A percentile compares a stretch with the other conserved stretches of the same genome.
phyloP scores from a whole-genome alignment of 179 eudicot species.

The Heliamphora ciliata region DNA sequence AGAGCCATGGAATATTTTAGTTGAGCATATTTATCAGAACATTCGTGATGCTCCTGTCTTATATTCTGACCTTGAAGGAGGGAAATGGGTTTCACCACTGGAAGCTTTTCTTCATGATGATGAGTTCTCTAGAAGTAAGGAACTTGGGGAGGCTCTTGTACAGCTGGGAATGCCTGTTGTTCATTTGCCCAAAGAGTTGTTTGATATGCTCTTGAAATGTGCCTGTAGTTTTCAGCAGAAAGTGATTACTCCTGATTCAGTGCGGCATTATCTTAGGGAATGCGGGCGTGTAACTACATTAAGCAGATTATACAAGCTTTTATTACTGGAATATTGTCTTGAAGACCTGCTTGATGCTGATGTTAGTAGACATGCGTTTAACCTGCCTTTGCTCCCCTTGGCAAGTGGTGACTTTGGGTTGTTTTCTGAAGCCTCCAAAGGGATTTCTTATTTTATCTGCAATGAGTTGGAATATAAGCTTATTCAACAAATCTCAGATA shows the following conservation, averaged over 20 bases:
- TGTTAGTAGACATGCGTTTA: slow-evolving; percentile 50
- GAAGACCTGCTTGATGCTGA: slow-evolving; percentile 86
- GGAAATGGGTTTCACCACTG: slow-evolving; percentile 77
- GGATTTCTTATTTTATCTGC: slow-evolving; percentile 62
- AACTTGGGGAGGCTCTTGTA: slow-evolving; percentile 68
- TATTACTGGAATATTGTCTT: slow-evolving; percentile 92
- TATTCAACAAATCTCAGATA: slow-evolving; percentile 61
- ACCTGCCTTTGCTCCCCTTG: slow-evolving; percentile 82
- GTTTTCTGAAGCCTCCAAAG: slow-evolving; percentile 52
- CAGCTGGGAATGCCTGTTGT: slow-evolving; percentile 81
- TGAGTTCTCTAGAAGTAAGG: slow-evolving; percentile 50
- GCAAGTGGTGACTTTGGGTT: slow-evolving; percentile 81
- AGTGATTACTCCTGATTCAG: slow-evolving; percentile 85
- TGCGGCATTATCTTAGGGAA: slow-evolving; percentile 60
- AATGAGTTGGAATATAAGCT: slow-evolving; percentile 69
- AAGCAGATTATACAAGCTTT: slow-evolving; percentile 50
- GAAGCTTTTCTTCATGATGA: slow-evolving; percentile 87
- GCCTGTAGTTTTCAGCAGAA: slow-evolving; percentile 41
- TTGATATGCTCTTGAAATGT: slow-evolving; percentile 63
- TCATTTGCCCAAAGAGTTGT: slow-evolving; percentile 53
- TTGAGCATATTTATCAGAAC: slow-evolving; percentile 60
- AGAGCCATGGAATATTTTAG: slow-evolving; percentile 93
- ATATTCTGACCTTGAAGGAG: slow-evolving; percentile 61
- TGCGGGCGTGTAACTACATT: slow-evolving; percentile 32
- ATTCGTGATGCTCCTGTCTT: slow-evolving; percentile 61